phyloP scores from a whole-genome alignment of 257 asterid genomes.

The Fraxinus cuspidata region DNA sequence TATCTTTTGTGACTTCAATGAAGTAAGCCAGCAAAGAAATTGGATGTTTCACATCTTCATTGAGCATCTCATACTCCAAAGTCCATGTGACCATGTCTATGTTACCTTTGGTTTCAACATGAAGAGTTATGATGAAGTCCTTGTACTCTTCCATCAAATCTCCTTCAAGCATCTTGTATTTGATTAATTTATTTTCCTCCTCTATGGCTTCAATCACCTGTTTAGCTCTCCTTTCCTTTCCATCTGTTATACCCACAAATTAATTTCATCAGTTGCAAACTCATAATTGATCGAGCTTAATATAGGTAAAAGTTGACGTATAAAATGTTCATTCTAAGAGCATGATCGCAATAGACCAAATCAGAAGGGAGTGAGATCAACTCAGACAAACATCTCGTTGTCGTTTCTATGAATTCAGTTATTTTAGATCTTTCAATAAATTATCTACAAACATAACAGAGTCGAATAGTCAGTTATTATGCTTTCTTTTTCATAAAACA shows the following conservation, averaged over 20 bases:
- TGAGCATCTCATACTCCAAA: constrained; percentile 34
- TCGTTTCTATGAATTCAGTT: too few species aligned
- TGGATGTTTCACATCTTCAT: constrained; percentile 28
- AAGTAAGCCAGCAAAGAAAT: constrained; percentile 25
- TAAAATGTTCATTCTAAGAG: too few species aligned
- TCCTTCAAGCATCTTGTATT: constrained; percentile 32
- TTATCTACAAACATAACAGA: too few species aligned
- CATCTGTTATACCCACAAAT: constrained; percentile 21
- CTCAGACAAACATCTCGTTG: too few species aligned
- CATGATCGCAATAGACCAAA: too few species aligned
- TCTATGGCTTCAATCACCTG: constrained; percentile 34
- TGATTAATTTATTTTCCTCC: constrained; percentile 26
- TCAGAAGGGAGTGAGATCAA: too few species aligned
- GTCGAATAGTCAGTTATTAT: too few species aligned
- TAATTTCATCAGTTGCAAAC: background rate
- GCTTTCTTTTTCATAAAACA: too few species aligned
- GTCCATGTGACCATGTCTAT: constrained; percentile 40
- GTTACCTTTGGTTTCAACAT: constrained; percentile 32
- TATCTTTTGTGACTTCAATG: constrained; percentile 33
- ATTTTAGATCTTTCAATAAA: too few species aligned
- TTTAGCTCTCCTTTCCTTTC: constrained; percentile 21
- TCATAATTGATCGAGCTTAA: background rate
- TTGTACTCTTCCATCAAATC: constrained; percentile 36
- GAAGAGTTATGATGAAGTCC: constrained; percentile 23
- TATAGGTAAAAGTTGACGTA: too few species aligned